Base-by-base conservation (phyloP, 441 rosid species). In the Jatropha multifida region DNA sequence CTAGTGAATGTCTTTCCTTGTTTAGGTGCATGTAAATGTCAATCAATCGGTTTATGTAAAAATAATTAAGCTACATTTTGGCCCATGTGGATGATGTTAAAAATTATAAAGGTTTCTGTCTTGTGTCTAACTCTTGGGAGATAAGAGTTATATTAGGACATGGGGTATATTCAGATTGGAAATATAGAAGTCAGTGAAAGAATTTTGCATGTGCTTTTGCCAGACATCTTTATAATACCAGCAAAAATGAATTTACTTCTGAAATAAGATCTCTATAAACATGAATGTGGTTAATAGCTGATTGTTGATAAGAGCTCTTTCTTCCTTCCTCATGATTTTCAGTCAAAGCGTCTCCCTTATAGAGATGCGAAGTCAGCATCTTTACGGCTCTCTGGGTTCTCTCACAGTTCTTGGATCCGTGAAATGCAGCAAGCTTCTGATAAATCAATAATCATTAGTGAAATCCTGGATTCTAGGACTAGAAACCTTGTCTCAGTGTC, bases 371-470 rank as follows among this genome's bases (percentile, higher is more conserved):
- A 78, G 71, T 71, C 92, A 66, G 70, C 81, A 37, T 74, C 90
- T 66, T 64, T 83, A 27, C 74, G 89, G 65, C 76, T 74, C 46
- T 79, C 91, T 55, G 94, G 91, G 52, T 91, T 87, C 82, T 92
- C 97, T 51, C 94, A 88, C 77, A 87, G 92, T 81, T 90, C 95
- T 68, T 94, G 97, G 98, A 91, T 94, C 75, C 91, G 88, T 69
- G 92, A 94, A 79, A 91, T 94, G 97, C 98, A 92, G 80, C 90
- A 94, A 81, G 98, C 98, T 75, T 94, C 97, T 27, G 89, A 90
- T 75, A 92, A 82, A 74, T 94, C 97, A 0, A 94, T 92, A 64
- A 89, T 94, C 72, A 90, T 94, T 65, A 90, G 97, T 80, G 97
- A 94, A 78, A 94, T 91, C 78, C 84, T 94, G 76, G 98, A 94